These are phyloP conservation scores for Fraxinus dipetala DNA, from an alignment of 305 asterid genomes.

Conservation along the genomic window DNA sequence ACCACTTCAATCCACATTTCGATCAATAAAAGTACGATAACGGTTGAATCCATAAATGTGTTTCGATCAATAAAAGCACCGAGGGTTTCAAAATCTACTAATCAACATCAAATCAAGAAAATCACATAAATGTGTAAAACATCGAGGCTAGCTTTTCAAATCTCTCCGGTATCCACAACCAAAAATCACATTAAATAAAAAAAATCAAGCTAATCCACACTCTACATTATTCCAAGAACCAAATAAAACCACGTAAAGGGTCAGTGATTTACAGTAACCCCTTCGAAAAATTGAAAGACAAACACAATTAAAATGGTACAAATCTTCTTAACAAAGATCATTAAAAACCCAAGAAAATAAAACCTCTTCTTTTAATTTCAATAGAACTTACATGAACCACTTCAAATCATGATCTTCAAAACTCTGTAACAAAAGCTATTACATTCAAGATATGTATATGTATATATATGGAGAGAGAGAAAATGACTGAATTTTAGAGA, in stretches of 20 bases:
- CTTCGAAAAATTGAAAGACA: background rate
- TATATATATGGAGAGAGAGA: background rate
- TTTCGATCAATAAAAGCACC: background rate
- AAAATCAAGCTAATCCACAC: background rate
- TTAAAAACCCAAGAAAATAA: constrained; percentile 3
- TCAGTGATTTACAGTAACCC: background rate
- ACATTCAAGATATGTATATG: constrained; percentile 6
- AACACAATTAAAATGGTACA: background rate
- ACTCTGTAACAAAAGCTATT: constrained; percentile 23
- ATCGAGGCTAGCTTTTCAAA: background rate
- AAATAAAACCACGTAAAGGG: background rate
- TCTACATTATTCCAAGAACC: background rate
- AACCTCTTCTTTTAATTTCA: constrained; percentile 22
- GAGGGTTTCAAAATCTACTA: background rate
- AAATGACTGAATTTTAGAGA: constrained; percentile 15
- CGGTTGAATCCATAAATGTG: background rate
- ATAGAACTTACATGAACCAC: constrained; percentile 39
- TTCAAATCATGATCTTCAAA: constrained; percentile 19
- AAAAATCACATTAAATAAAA: background rate
- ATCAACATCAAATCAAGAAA: constrained; percentile 2
- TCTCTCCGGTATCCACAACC: background rate
- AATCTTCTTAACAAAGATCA: constrained; percentile 1
- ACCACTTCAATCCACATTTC: background rate
- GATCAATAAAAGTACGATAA: background rate
- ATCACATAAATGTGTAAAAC: background rate